Conservation (phyloP, 1,139 yeast genomes). For the Fermentozyma sake region DNA sequence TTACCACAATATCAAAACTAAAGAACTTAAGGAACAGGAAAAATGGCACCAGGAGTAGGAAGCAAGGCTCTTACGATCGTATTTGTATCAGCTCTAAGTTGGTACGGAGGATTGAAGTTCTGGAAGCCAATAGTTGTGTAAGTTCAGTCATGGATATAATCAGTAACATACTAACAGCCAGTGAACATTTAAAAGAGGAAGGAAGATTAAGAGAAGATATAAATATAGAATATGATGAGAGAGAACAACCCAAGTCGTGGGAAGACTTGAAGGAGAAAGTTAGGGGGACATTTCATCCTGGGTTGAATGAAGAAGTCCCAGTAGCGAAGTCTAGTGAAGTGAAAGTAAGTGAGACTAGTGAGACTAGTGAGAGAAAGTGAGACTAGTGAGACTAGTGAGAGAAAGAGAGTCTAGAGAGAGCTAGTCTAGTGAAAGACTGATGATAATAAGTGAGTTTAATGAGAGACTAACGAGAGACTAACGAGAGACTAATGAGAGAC, state of each 20-base stretch:
- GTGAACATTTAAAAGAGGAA: conserved; percentile 65
- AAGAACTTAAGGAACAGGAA: too few relatives aligned
- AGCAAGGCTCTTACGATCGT: conserved; percentile 21
- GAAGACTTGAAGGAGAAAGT: conserved; percentile 31
- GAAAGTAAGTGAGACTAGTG: too few relatives aligned
- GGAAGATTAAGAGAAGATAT: conserved; percentile 62
- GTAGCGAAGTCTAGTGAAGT: conserved; percentile 1
- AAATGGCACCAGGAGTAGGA: conserved; percentile 12
- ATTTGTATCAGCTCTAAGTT: conserved; percentile 34
- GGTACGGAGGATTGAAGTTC: conserved; percentile 57
- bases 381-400: too few relatives aligned
- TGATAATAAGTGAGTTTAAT: too few relatives aligned
- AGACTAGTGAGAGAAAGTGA: too few relatives aligned
- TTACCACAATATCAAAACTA: too few relatives aligned
- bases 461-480: too few relatives aligned
- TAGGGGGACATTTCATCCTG: conserved; percentile 9
- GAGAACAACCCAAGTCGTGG: conserved; percentile 36
- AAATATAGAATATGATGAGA: conserved; percentile 41
- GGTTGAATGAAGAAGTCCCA: conserved; percentile 6
- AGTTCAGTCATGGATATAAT: conserved; percentile 17
- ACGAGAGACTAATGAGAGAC: too few relatives aligned
- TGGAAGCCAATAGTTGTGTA: conserved; percentile 73
- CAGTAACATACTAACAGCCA: conserved; percentile 16
- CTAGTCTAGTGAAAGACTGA: too few relatives aligned
- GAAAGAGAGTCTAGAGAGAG: too few relatives aligned